Base-by-base conservation (phyloP, 306 rosid species). In the Acacia melanoxylon region DNA sequence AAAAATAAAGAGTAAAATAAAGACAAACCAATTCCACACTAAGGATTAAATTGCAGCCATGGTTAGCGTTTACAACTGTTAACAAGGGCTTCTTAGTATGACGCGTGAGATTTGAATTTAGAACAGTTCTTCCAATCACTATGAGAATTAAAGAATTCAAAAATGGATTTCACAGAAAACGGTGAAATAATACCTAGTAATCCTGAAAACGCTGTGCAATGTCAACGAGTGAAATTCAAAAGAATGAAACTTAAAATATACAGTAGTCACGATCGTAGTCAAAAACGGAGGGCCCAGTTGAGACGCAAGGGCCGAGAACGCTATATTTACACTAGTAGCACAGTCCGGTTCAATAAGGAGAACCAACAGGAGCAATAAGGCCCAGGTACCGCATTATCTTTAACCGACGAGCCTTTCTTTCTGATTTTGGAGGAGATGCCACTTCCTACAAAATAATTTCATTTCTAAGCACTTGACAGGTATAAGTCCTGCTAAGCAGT, bases 341-440 rank as follows among this genome's bases (percentile, higher is more conserved):
- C 13, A 16, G 2, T 27, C 37, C 20, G 19, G 59, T 8, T 54
- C 56, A 37, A 42, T 78, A 92, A 8, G 97, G 97, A 75, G 97
- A 92, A 66, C 97, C 95, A 79, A 84, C 54, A 6, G 97, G 97
- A 77, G 92, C 88, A 37, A 85, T 87, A 68, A 91, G 97, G 68
- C 97, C 95, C 5, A 92, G 89, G 83, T 84, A 80, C 58, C 95
- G 92, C 97, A 92, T 92, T 86, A 92, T 91, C 92, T 86, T 87
- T 45, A 92, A 72, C 81, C 89, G 86, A 5, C 97, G 91, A 80
- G 78, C 74, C 78, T 83, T 86, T 74, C 69, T 78, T 16, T 89
- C 89, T 37, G 92, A 69, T 81, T 85, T 89, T 59, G 74, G 68
- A 71, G 90, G 81, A 80, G 63, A 58, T 27, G 89, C 63, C 54